Percentiles rank a stretch among this genome's conserved stretches.
Conservation (phyloP, 805 yeast species). For the Lachancea sp. region DNA sequence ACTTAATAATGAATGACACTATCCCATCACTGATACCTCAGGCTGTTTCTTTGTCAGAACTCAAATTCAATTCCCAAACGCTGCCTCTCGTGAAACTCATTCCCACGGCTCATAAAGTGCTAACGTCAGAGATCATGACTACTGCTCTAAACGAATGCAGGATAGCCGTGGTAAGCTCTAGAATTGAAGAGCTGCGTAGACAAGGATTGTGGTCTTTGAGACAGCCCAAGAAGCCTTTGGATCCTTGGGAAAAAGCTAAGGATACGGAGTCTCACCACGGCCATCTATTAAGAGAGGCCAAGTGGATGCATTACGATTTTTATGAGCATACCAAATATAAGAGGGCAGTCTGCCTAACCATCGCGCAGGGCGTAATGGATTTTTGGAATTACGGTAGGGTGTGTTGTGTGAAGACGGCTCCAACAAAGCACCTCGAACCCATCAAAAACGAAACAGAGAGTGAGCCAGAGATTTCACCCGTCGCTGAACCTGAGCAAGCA, state of each 20-base stretch:
- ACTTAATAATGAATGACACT: constrained; percentile 43
- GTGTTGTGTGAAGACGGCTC: constrained; percentile 52
- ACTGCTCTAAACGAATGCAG: constrained; percentile 84
- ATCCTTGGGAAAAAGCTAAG: constrained; percentile 44
- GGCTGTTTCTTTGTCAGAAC: constrained; percentile 69
- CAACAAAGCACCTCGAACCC: constrained; percentile 20
- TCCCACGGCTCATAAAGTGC: constrained; percentile 78
- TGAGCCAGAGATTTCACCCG: not conserved
- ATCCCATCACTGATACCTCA: constrained; percentile 51
- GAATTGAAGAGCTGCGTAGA: constrained; percentile 87
- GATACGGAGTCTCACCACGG: constrained; percentile 63
- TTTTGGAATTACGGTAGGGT: constrained; percentile 74
- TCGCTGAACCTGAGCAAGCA: constrained; percentile 12
- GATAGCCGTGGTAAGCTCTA: constrained; percentile 77
- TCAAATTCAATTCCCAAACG: constrained; percentile 82
- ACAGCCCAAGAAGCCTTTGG: constrained; percentile 67
- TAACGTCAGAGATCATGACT: constrained; percentile 80
- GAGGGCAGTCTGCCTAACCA: constrained; percentile 57
- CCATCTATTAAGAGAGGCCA: constrained; percentile 63
- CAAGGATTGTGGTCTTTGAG: constrained; percentile 86
- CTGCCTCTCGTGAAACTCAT: constrained; percentile 75
- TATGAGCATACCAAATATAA: constrained; percentile 65
- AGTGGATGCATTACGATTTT: constrained; percentile 78
- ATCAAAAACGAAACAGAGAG: not conserved
- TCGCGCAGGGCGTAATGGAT: constrained; percentile 69